Base-by-base conservation (phyloP, 352 stramenopile genomes). In the Globisporangium radiosum region DNA sequence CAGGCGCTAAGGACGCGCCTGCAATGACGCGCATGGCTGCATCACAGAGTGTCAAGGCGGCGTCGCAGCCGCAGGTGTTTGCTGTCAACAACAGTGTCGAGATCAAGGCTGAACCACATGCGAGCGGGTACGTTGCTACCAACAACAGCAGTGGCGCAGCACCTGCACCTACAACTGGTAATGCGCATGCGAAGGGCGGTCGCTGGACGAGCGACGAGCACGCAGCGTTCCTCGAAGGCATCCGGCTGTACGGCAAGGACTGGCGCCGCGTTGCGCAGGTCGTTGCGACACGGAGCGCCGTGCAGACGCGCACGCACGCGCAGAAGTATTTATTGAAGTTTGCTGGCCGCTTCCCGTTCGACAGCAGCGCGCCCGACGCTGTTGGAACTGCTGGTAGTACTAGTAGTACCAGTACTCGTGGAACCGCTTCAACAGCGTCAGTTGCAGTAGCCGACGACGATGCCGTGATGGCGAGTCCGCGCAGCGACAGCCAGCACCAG, bases 291-390 rank as follows among this genome's bases (percentile, higher is more conserved):
- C 81, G 87, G 45, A 94, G 81, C 42, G 85, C 85, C n/a, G 85
- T 96, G 54, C 87, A 96, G 69, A 93, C 85, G 47, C 85, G 87
- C 45, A 94, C 87, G 40, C 87, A 96, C 64, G 87, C 87, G 51
- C 87, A 96, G 70, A 96, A 96, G 67, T 96, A 96, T 89, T 92
- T 96, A 83, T 88, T 93, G 69, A 96, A 96, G 76, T 91, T 94
- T 75, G 81, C 83, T 63, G 83, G 83, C 48, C 78, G 78, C 19
- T 90, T 89, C 59, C 79, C 79, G 3, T 90, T 92, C 53, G 82
- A 92, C n/a, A 52, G 73, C 1, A 68, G 25, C 10, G 49, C 25
- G 25, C 7, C 7, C 15, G 25, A 33, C 25, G 25, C 25, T 33
- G 25, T 33, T 33, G 25, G 25, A 33, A 3, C 25, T 33, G 25